Evolutionary conservation across 2,329 filamentous ascomycete genomes (phyloP), one percentile per base, ranked within the genome.

Genomic region (Fusarium sp.): DNA sequence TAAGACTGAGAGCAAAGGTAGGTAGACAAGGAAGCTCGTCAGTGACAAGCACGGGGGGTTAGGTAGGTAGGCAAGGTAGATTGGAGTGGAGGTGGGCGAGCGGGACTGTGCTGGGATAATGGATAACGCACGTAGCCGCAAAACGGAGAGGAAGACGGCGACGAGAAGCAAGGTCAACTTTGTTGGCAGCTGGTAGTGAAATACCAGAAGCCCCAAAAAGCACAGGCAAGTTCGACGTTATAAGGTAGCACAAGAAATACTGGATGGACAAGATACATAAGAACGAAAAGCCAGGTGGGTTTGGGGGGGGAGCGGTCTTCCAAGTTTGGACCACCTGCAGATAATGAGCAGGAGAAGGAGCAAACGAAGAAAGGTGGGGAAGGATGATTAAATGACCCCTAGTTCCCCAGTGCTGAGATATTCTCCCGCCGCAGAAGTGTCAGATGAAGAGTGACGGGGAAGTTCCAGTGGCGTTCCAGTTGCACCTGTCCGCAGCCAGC

Each of bases 291-390:
- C 26, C 68, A 60, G 66, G 58, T 57, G 61, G 52, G 42, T 57
- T 69, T 70, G 59, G 42, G 71, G 58, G 61, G 66, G 45, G 67
- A 70, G 70, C 38, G 59, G 75, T 62, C 62, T 68, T 62, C 65
- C 56, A 66, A 68, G 63, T 70, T 70, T 59, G 48, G 59, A 52
- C 63, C 70, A 59, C 66, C 58, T 41, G 47, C 66, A 76, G 58
- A 61, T 58, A 64, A 65, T 66, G 61, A 57, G 68, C 66, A 76
- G 71, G 72, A 68, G 74, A 69, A 66, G 58, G 52, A 68, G 71
- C 66, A 70, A 70, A 68, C 66, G 66, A 74, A 70, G 64, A 77
- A 75, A 55, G 74, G 77, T 78, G 77, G 77, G 63, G 77, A 75
- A 78, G 72, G 68, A 78, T 62, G 62, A 57, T 45, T 67, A 59